phyloP scores from a whole-genome alignment of 257 asterid genomes.

The Rehmannia glutinosa region DNA sequence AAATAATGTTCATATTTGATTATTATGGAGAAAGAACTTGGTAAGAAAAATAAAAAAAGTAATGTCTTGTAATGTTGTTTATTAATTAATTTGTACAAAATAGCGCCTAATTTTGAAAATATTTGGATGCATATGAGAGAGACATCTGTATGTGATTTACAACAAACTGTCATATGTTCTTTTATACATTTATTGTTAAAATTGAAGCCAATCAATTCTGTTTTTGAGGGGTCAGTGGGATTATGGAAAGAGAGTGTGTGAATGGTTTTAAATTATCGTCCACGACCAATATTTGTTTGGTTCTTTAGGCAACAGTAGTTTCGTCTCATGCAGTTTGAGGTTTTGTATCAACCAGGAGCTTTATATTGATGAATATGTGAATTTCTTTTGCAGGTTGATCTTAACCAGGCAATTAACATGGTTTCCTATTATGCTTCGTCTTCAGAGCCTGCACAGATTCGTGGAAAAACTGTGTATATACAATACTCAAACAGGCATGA shows the following conservation, averaged over 20 bases:
- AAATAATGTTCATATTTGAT: too few species aligned
- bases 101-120: background rate
- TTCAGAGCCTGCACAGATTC: slow-evolving; percentile 81
- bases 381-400: slow-evolving; percentile 53
- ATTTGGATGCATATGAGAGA: slow-evolving; percentile 5
- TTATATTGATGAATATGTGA: background rate
- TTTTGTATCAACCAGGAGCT: background rate
- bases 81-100: background rate
- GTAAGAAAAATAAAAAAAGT: background rate
- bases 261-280: background rate
- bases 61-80: background rate
- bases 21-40: background rate
- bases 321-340: slow-evolving; percentile 3
- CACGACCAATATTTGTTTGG: background rate
- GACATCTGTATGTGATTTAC: background rate
- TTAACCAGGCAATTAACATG: slow-evolving; percentile 83
- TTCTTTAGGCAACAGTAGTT: background rate
- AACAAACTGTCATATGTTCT: background rate
- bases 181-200: background rate
- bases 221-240: background rate
- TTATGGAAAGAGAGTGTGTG: background rate
- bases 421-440: slow-evolving; percentile 74
- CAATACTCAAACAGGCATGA: slow-evolving; percentile 88
- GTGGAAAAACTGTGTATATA: slow-evolving; percentile 79
- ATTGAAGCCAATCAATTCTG: background rate